Evolutionary conservation across 805 yeast species (phyloP), one percentile per base, ranked within the genome.

Genomic region (Kuraishia hungarica): DNA sequence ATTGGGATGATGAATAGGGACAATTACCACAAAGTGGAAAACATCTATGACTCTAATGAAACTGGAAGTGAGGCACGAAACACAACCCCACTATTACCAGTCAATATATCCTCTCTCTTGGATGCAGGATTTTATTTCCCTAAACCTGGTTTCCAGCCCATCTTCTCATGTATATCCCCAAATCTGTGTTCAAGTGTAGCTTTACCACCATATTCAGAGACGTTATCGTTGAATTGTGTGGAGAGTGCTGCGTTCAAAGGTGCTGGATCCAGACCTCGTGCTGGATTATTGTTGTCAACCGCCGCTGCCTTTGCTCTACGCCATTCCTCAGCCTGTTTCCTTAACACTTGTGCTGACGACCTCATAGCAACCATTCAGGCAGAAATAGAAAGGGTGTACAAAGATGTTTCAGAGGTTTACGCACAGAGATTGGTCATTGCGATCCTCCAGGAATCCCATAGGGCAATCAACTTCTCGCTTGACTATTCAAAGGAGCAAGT

Each of bases 401-500:
- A 63, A 39, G 28, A 61, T 23, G 56, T 66, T 47, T 55, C 64
- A 24, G 57, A 65, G 21, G 52, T 58, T 39, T 64, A 62, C 28
- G 62, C 73, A 13, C 64, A 64, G 56, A 63, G 69, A 60, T 74
- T 75, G 46, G 72, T 67, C 61, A 67, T 67, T 8, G 69, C 79
- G 1, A 68, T 86, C 2, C 65, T 86, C 19, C 73, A 79, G 54
- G 96, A 90, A 64, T 76, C 85, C 1, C 96, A 89, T 64, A 70
- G 83, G n/a, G 84, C 94, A 0, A 78, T 90, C 57, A 86, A 83
- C 62, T 84, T 89, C 62, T 81, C 83, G 35, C 74, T 89, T 54
- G 88, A 86, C 63, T 81, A 83, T 51, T 78, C 84, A 7, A 81
- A 82, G 54, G 96, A 89, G 55, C 87, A 84, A 52, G 83, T 87